A percentile compares a stretch with the other conserved stretches of the same genome.
Evolutionary conservation across 345 rosid species (phyloP).

Genomic region (Melastoma malabathricum): DNA sequence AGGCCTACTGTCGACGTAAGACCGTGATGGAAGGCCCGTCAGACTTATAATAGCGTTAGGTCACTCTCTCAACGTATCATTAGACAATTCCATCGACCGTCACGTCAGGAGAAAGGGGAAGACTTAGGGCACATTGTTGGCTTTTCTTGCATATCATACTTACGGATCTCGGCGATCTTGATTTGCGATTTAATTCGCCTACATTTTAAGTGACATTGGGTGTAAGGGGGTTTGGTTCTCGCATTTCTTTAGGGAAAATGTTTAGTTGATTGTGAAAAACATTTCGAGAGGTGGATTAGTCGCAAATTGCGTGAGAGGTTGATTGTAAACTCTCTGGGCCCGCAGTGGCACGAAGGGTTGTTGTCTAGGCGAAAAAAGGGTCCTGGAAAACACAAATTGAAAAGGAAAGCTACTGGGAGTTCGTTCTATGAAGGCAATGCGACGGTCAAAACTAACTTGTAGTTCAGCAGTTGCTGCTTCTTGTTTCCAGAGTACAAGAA

Average conservation of each 20-base stretch:
- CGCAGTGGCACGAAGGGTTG: constrained; percentile 67
- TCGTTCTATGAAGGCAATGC: constrained; percentile 28
- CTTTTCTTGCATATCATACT: too few relatives aligned
- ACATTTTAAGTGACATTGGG: too few relatives aligned
- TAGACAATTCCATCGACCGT: too few relatives aligned
- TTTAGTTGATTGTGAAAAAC: constrained; percentile 45
- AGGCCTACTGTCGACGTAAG: too few relatives aligned
- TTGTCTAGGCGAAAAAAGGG: constrained; percentile 53
- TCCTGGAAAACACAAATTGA: constrained; percentile 39
- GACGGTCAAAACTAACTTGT: constrained; percentile 60
- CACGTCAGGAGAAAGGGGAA: too few relatives aligned
- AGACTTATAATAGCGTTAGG: too few relatives aligned
- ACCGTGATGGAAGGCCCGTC: too few relatives aligned
- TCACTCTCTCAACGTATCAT: too few relatives aligned
- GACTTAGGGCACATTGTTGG: too few relatives aligned
- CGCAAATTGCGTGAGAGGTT: constrained; percentile 48
- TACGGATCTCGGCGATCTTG: too few relatives aligned
- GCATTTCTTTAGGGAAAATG: constrained; percentile 49
- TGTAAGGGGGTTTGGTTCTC: constrained; percentile 50
- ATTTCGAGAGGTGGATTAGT: constrained; percentile 43
- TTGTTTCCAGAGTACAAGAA: constrained; percentile 41
- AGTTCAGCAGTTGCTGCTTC: constrained; percentile 60
- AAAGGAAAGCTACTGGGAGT: constrained; percentile 46
- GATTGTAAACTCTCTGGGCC: constrained; percentile 50
- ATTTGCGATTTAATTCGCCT: too few relatives aligned